phyloP scores from a whole-genome alignment of 352 stramenopile genomes.

The Peronosclerospora sorghi region DNA sequence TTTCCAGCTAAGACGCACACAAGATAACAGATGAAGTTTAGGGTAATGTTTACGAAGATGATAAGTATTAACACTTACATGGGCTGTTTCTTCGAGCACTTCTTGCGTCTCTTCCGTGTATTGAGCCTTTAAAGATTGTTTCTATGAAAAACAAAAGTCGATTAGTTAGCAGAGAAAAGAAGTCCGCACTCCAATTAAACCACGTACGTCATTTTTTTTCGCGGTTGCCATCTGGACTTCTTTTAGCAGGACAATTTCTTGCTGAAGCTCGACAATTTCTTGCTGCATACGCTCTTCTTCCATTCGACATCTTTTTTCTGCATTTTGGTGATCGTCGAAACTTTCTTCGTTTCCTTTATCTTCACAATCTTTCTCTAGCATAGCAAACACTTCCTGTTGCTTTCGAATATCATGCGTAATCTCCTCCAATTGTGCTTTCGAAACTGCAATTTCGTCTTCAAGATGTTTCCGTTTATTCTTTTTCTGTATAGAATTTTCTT shows the following conservation, averaged over 20 bases:
- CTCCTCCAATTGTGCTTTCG: conserved; percentile 32
- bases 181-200: no score
- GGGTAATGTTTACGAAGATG: not conserved
- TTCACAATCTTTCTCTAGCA: conserved; percentile 27
- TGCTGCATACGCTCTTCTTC: conserved; percentile 31
- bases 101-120: conserved; percentile 53
- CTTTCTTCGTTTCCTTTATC: conserved; percentile 11
- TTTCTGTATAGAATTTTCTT: conserved; percentile 16
- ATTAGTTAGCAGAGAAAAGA: no score
- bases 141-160: conserved; percentile 5
- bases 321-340: conserved; percentile 17
- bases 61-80: conserved; percentile 22
- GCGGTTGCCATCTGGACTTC: conserved; percentile 36
- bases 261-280: conserved; percentile 42
- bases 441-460: conserved; percentile 20
- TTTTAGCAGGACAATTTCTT: conserved; percentile 52
- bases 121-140: conserved; percentile 48
- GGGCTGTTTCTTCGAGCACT: conserved; percentile 42
- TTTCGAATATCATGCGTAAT: conserved; percentile 36
- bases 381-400: conserved; percentile 39
- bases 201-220: conserved; percentile 34
- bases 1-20: conserved; percentile 26
- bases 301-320: conserved; percentile 18
- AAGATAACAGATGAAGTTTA: not conserved
- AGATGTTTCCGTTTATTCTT: conserved; percentile 24